phyloP scores from a whole-genome alignment of 2,329 filamentous ascomycete species.

The Trichoderma harzianum region DNA sequence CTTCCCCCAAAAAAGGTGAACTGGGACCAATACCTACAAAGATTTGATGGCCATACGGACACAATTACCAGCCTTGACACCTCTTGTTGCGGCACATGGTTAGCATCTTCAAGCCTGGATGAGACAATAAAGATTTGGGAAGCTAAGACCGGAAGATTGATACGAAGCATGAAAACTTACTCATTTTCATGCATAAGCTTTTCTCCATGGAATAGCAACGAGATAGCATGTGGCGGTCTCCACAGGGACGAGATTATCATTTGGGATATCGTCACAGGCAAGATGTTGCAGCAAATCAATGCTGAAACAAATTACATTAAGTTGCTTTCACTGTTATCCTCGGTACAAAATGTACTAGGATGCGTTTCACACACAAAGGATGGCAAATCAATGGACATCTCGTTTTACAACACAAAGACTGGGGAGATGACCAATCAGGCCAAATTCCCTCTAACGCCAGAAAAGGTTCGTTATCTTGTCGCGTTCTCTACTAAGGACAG shows the following conservation, averaged over 20 bases:
- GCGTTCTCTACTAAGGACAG: background rate
- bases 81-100: background rate
- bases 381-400: background rate
- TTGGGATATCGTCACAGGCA: background rate
- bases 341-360: background rate
- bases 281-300: background rate
- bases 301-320: no score
- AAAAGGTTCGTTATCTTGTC: background rate
- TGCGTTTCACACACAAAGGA: background rate
- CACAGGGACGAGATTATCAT: background rate
- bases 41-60: background rate
- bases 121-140: background rate
- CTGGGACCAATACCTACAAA: background rate
- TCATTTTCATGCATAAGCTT: background rate
- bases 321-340: background rate
- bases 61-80: accelerated
- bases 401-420: background rate
- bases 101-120: background rate
- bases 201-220: background rate
- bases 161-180: background rate
- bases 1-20: background rate
- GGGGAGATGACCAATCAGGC: background rate
- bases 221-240: background rate
- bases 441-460: background rate
- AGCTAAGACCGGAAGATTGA: background rate